phyloP scores from a whole-genome alignment of 106 monocot species.

The Dendrobium nobile region DNA sequence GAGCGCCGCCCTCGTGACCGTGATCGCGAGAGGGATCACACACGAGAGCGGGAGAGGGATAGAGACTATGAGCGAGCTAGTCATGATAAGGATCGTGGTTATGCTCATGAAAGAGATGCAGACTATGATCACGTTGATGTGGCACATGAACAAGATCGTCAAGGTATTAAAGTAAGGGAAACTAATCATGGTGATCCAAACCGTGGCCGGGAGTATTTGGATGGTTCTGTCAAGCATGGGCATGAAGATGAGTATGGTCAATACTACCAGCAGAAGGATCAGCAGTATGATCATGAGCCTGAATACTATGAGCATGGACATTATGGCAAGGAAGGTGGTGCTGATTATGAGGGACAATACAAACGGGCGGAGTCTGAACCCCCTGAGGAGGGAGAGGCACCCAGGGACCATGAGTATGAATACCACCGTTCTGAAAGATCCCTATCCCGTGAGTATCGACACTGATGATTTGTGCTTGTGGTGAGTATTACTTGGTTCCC shows the following conservation, averaged over 20 bases:
- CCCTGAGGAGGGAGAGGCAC: constrained; percentile 54
- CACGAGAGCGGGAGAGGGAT: constrained; percentile 19
- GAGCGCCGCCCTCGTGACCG: constrained; percentile 23
- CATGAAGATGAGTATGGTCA: constrained; percentile 21
- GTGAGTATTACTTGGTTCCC: constrained; percentile 1
- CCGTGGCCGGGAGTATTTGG: constrained; percentile 21
- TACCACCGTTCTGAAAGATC: constrained; percentile 39
- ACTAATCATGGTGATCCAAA: constrained; percentile 22
- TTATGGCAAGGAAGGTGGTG: constrained; percentile 20
- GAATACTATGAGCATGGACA: constrained; percentile 21
- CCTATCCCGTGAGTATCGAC: constrained; percentile 22
- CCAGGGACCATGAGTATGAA: constrained; percentile 49
- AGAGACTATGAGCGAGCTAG: constrained; percentile 25
- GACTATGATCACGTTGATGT: constrained; percentile 24
- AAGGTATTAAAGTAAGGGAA: constrained; percentile 16
- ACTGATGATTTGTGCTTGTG: constrained; percentile 7
- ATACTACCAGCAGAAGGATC: constrained; percentile 21
- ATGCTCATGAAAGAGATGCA: constrained; percentile 30
- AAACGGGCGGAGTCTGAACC: constrained; percentile 23
- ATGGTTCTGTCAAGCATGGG: constrained; percentile 23
- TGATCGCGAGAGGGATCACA: constrained; percentile 30
- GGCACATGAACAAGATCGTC: constrained; percentile 25
- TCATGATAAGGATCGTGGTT: constrained; percentile 30
- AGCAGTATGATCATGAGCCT: constrained; percentile 25
- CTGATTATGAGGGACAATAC: constrained; percentile 14